A percentile compares a stretch with the other conserved stretches of the same genome.
These are phyloP conservation scores for Chalciporus sp. DNA, from an alignment of 1,284 basidiomycete genomes.

Conservation along the genomic window DNA sequence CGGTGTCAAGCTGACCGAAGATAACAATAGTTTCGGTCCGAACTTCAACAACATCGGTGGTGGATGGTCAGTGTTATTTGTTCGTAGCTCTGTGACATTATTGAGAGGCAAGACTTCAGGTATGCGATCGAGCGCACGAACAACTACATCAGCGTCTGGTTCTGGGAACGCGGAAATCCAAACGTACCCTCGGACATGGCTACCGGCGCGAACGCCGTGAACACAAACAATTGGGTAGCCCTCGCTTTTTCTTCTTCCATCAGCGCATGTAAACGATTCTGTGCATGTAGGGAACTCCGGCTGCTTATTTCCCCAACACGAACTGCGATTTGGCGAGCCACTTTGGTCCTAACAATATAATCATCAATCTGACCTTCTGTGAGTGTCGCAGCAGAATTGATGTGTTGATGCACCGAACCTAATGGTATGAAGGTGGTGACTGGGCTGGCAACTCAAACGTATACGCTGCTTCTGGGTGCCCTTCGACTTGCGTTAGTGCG, in stretches of 20 bases:
- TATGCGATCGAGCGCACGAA: slow-evolving; percentile 44
- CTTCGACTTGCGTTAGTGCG: slow-evolving; percentile 36
- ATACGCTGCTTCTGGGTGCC: slow-evolving; percentile 39
- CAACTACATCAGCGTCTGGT: slow-evolving; percentile 41
- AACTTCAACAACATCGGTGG: slow-evolving; percentile 45
- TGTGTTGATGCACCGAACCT: not conserved
- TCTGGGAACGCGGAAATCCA: slow-evolving; percentile 38
- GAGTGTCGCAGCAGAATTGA: slow-evolving; percentile 7
- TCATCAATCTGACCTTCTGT: slow-evolving; percentile 46
- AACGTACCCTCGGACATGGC: slow-evolving; percentile 36
- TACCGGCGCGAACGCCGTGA: slow-evolving; percentile 24
- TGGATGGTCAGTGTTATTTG: slow-evolving; percentile 35
- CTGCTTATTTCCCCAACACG: slow-evolving; percentile 43
- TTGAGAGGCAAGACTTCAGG: slow-evolving; percentile 13
- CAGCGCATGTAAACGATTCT: slow-evolving; percentile 19
- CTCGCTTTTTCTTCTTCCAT: not conserved
- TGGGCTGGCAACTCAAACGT: slow-evolving; percentile 40
- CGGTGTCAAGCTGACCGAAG: slow-evolving; percentile 40
- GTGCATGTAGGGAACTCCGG: slow-evolving; percentile 36
- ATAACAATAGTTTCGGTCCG: slow-evolving; percentile 42
- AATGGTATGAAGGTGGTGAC: slow-evolving; percentile 39
- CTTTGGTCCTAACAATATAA: slow-evolving; percentile 43
- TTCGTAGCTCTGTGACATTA: not conserved
- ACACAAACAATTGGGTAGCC: slow-evolving; percentile 38
- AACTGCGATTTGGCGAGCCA: slow-evolving; percentile 38